Base-by-base conservation (phyloP, 768 basidiomycete species). In the Calocera cornea region DNA sequence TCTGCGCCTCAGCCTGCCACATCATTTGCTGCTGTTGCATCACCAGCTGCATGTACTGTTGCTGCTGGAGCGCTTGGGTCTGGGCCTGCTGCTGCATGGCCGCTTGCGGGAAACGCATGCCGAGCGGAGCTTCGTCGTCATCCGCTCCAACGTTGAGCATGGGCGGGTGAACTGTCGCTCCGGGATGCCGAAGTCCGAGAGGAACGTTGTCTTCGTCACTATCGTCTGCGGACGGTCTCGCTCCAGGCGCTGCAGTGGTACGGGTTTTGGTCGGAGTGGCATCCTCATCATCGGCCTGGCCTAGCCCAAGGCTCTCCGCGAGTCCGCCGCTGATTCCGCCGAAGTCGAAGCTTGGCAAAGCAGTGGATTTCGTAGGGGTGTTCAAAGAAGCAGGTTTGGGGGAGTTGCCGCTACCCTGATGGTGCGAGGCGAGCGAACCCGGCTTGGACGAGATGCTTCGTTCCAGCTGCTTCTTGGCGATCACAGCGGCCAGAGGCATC, bases 401-500 rank as follows among this genome's bases (percentile, higher is more conserved):
- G 22, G 27, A 60, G 10, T 31, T 22, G 27, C 16, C 22, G 24
- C 24, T 33, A 5, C 54, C 54, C 22, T 27, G 54, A 5, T 60
- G 24, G 31, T 22, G 5, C 11, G 54, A 60, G 2, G 10, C 54
- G 24, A 60, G 14, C 27, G 54, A 60, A 10, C 54, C 54, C 8
- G 54, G 54, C 54, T 60, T 60, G 31, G 54, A 60, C 7, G 54
- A 60, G 31, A 33, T 19, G 54, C 54, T 60, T 22, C 54, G 24
- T 27, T 60, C 14, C 54, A 60, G 11, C 54, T 60, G 54, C 19
- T 60, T 60, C 38, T 83, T 83, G 66, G 80, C 78, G n/a, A 85
- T 78, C 8, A 87, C 83, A 1, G 83, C 83, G 29, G 85, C 84
- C 10, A 93, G 79, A 1, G 92, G 92, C 47, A 91, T 71, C 76